Evolutionary conservation across 2,329 filamentous ascomycete species (phyloP), one percentile per base, ranked within the genome.

Genomic region (Leptoxyphium fumago): DNA sequence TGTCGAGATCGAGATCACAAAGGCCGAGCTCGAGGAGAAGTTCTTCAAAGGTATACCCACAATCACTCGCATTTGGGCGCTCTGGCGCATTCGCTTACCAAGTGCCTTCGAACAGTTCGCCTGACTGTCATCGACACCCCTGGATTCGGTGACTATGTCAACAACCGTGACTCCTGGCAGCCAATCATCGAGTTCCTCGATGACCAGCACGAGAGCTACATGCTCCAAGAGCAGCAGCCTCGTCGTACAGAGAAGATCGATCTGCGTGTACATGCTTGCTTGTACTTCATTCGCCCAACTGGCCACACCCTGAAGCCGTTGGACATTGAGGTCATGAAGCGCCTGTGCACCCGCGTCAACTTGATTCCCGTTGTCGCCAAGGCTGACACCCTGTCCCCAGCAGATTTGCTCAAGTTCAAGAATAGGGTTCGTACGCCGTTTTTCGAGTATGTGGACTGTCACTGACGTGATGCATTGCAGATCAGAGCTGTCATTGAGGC

Each of bases 131-230:
- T 98, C 64, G 91, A 98, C 67, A 98, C 91, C 52, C 91, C 91
- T 59, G 91, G 91, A 57, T 98, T 98, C 63, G 91, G 91, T 67
- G 91, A 98, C 77, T 98, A 98, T 64, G 91, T 98, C 66, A 98
- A 98, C 82, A 98, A 98, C 78, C 84, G 89, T 63, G 91, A 98
- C 69, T 96, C 91, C 51, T 98, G 91, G 91, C 93, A 94, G 77
- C 91, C 91, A 64, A 96, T 98, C 64, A 96, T 98, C 68, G 91
- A 98, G 70, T 98, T 98, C 74, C 77, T 98, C 60, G 91, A 98
- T 70, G 91, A 98, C 71, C 91, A 98, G 77, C 93, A 98, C 68
- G 91, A 98, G 75, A 98, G 91, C 32, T 98, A 98, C 71, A 98
- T 98, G 91, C 77, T 98, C 64, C 91, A 98, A 75, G 91, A 98